phyloP scores from a whole-genome alignment of 768 basidiomycete genomes.

The Leccinum olivaceopallidum region DNA sequence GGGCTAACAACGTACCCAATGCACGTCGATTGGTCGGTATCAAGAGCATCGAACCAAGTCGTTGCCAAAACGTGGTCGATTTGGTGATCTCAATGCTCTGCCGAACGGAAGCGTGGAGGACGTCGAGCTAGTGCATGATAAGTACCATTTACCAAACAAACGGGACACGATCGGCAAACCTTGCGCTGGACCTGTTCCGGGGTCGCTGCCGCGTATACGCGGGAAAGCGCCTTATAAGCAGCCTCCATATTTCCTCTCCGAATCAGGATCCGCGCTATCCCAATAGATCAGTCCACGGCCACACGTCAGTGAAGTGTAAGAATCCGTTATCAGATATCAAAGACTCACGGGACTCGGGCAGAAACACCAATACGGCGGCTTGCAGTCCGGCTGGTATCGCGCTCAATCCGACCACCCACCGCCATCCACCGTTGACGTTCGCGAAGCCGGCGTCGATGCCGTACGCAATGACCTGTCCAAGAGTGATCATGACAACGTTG shows the following conservation, averaged over 20 bases:
- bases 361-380: conserved; percentile 55
- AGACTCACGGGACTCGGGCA: conserved; percentile 77
- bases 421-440: conserved; percentile 63
- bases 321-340: background rate
- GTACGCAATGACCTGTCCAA: conserved; percentile 80
- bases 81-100: conserved; percentile 62
- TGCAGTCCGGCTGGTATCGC: conserved; percentile 69
- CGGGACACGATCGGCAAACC: conserved; percentile 30
- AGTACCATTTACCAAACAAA: background rate
- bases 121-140: conserved; percentile 44
- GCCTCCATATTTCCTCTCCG: conserved; percentile 48
- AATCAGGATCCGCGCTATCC: conserved; percentile 63
- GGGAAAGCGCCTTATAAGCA: conserved; percentile 57
- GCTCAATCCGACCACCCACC: conserved; percentile 83
- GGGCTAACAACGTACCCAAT: conserved; percentile 47
- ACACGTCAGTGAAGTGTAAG: background rate
- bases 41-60: conserved; percentile 53
- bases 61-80: conserved; percentile 59
- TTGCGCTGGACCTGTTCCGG: conserved; percentile 67
- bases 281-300: background rate
- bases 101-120: conserved; percentile 59
- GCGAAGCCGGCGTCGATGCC: conserved; percentile 69
- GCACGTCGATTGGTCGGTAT: conserved; percentile 66
- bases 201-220: conserved; percentile 68
- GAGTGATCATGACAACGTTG: conserved; percentile 81